Evolutionary conservation across 495 filamentous ascomycete genomes (phyloP).

Genomic region (Xylaria bambusicola): DNA sequence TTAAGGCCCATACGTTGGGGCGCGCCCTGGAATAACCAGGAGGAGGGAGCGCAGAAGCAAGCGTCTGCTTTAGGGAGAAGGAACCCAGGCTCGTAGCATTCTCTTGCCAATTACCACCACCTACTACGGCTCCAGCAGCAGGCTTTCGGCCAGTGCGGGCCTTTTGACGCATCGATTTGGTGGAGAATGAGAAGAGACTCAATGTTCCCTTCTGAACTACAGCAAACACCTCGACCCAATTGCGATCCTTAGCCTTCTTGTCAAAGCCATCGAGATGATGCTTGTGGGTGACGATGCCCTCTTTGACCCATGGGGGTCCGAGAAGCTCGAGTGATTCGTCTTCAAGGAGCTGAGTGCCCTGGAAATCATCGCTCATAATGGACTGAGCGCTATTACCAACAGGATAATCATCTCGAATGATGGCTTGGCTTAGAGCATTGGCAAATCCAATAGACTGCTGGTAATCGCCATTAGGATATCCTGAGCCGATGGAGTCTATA

Average conservation of each 20-base stretch:
- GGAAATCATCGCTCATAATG: conserved; percentile 54
- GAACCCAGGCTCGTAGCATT: conserved; percentile 85
- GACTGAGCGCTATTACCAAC: conserved; percentile 54
- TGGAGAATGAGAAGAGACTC: conserved; percentile 89
- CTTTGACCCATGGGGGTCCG: conserved; percentile 96
- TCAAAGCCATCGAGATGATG: conserved; percentile 88
- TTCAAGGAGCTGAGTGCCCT: conserved; percentile 73
- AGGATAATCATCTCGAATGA: conserved; percentile 85
- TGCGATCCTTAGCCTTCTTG: conserved; percentile 87
- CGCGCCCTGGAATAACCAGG: conserved; percentile 90
- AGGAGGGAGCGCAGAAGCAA: conserved; percentile 84
- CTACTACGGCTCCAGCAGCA: conserved; percentile 57
- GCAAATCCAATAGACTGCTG: conserved; percentile 97
- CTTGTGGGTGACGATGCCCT: conserved; percentile 94
- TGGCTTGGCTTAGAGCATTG: conserved; percentile 93
- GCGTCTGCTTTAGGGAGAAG: conserved; percentile 88
- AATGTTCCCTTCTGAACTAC: conserved; percentile 96
- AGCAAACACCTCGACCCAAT: conserved; percentile 96
- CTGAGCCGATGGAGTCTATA: conserved; percentile 80
- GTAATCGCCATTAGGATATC: conserved; percentile 79
- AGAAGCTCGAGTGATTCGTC: conserved; percentile 88
- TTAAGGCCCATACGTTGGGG: conserved; percentile 94
- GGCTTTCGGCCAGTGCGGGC: conserved; percentile 47
- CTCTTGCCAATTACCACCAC: conserved; percentile 96
- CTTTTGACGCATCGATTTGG: conserved; percentile 73